Evolutionary conservation across 208 protist genomes (phyloP).

Genomic region (Crithidia expoeki): DNA sequence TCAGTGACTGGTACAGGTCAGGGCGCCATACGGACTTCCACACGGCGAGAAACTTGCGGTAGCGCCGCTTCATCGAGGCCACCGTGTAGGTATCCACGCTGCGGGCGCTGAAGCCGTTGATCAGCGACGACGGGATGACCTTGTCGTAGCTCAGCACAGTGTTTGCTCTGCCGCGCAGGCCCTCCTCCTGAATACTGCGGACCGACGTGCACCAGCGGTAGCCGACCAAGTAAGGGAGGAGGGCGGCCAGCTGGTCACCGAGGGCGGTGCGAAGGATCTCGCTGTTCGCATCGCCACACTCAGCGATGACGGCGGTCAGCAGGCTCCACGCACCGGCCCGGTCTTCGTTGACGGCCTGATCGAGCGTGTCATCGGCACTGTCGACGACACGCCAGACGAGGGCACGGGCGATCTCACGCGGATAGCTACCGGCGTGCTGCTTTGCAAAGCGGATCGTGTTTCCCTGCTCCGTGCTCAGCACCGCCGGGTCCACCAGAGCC

Average conservation of each 20-base stretch:
- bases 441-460: constrained; percentile 69
- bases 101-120: constrained; percentile 41
- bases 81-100: constrained; percentile 33
- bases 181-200: constrained; percentile 26
- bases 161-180: constrained; percentile 22
- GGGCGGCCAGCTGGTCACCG: constrained; percentile 65
- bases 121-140: constrained; percentile 61
- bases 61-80: constrained; percentile 33
- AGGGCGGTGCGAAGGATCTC: constrained; percentile 60
- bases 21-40: constrained; percentile 75
- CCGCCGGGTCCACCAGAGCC: constrained; percentile 44
- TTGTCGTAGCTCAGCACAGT: constrained; percentile 34
- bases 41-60: constrained; percentile 45
- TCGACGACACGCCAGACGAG: constrained; percentile 86
- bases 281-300: constrained; percentile 58
- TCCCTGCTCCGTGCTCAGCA: constrained; percentile 54
- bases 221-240: constrained; percentile 73
- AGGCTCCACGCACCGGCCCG: constrained; percentile 77
- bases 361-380: constrained; percentile 53
- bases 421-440: constrained; percentile 61
- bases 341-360: constrained; percentile 45
- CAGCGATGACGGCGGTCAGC: constrained; percentile 64
- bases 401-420: constrained; percentile 72
- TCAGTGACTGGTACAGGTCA: constrained; percentile 72
- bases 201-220: constrained; percentile 73